Evolutionary conservation across 1,139 yeast genomes (phyloP).

Genomic region (Pichia terricola): DNA sequence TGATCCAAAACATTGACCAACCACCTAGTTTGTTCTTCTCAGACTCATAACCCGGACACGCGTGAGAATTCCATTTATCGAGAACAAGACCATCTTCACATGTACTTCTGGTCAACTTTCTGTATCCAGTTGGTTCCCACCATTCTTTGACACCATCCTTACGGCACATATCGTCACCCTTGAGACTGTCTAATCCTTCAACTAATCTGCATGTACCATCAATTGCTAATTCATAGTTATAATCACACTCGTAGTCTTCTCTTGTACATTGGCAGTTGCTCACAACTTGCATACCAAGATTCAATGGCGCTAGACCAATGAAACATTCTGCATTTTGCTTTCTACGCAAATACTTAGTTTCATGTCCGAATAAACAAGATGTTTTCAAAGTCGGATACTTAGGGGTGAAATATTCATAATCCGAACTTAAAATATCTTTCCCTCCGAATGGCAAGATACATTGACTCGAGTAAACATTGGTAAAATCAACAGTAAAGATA

Average conservation of each 20-base stretch:
- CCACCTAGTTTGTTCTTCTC: slow-evolving; percentile 54
- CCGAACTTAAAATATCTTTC: slow-evolving; percentile 40
- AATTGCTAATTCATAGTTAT: slow-evolving; percentile 54
- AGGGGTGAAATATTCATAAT: slow-evolving; percentile 81
- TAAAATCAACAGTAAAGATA: slow-evolving; percentile 61
- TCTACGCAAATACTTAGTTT: slow-evolving; percentile 68
- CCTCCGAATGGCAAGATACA: slow-evolving; percentile 59
- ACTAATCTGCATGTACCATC: slow-evolving; percentile 88
- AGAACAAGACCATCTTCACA: slow-evolving; percentile 64
- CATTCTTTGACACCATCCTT: slow-evolving; percentile 52
- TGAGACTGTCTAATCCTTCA: slow-evolving; percentile 58
- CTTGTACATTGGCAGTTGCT: slow-evolving; percentile 79
- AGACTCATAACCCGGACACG: slow-evolving; percentile 83
- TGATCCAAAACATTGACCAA: slow-evolving; percentile 39
- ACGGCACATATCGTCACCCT: slow-evolving; percentile 56
- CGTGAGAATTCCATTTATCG: slow-evolving; percentile 55
- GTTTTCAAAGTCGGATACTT: slow-evolving; percentile 52
- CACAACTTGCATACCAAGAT: slow-evolving; percentile 47
- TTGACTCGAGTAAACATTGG: slow-evolving; percentile 51
- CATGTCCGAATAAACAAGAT: slow-evolving; percentile 84
- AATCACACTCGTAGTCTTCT: slow-evolving; percentile 90
- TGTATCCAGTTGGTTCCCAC: slow-evolving; percentile 73
- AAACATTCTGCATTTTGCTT: slow-evolving; percentile 58
- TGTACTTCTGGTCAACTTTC: slow-evolving; percentile 64
- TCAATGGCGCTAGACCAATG: slow-evolving; percentile 67